Base-by-base conservation (phyloP, 805 yeast species). In the Yamadazyma insecticola region DNA sequence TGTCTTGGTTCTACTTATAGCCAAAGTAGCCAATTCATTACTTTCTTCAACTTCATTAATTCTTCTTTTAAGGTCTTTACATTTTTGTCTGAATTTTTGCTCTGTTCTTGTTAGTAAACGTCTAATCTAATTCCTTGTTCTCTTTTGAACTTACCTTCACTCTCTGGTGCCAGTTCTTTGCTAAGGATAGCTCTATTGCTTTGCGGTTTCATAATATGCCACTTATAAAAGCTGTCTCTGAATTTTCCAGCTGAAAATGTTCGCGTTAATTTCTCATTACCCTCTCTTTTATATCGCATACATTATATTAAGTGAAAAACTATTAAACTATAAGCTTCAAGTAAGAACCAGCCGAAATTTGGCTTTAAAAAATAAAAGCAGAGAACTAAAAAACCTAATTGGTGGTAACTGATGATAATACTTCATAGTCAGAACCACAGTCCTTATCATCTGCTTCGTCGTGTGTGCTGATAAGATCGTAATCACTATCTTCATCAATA, bases 21-120 rank as follows among this genome's bases (percentile, higher is more conserved):
- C 84, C 18, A 87, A 59, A 1, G 88, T 72, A 32, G 87, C 75
- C 6, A 77, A 61, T 50, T 85, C 92, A 54, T 88, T 90, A 47
- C 77, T 76, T 32, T 75, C 78, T 48, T 87, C 94, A 19, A 88
- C 70, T 40, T 81, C 85, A 3, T 63, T 60, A 22, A 89, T 78
- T 46, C 87, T 70, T 41, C 69, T 67, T 53, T 79, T 78, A 45
- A 88, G 66, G 29, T 80, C 89, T 46, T 68, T 70, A 59, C 94
- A 84, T 55, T 83, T 81, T 41, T 72, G 76, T 40, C 70, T 72
- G 52, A 74, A 70, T 25, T 53, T 55, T 44, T 60, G 62, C 30
- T 63, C 70, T 59, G 19, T 20, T 16, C 29, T 12, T 20, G 9
- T 16, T 25, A 21, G n/a, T n/a, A 7, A 8, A 11, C 14, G 25